Evolutionary conservation across 129 eudicot species (phyloP).

Genomic region (Flaveria linearis): DNA sequence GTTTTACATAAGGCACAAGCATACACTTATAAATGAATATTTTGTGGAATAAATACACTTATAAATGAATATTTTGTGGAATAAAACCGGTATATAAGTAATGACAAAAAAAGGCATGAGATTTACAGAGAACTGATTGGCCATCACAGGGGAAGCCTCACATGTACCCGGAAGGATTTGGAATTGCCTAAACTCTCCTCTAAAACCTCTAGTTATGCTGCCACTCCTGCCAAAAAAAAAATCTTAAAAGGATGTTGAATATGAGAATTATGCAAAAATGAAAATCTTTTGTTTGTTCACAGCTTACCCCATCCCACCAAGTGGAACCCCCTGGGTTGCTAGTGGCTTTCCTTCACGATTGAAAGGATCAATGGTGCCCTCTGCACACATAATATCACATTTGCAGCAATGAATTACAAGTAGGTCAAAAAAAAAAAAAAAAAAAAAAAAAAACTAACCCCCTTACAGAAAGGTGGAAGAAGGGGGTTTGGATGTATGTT

Average conservation of each 20-base stretch:
- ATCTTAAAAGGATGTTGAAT: slow-evolving; percentile 16
- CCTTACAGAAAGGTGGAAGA: too few species aligned
- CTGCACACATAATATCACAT: slow-evolving; percentile 38
- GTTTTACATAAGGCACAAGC: not conserved
- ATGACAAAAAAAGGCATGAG: slow-evolving; percentile 35
- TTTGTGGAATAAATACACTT: not conserved
- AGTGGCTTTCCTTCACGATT: slow-evolving; percentile 74
- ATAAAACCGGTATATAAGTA: slow-evolving; percentile 2
- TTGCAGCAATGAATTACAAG: not conserved
- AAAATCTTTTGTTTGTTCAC: not conserved
- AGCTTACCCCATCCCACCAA: slow-evolving; percentile 94
- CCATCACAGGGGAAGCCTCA: slow-evolving; percentile 96
- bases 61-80: not conserved
- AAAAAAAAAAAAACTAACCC: not conserved
- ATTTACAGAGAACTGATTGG: slow-evolving; percentile 97
- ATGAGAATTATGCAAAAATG: not conserved
- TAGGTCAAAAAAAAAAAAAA: not conserved
- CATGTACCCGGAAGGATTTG: slow-evolving; percentile 94
- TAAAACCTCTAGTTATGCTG: slow-evolving; percentile 94
- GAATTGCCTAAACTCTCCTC: slow-evolving; percentile 92
- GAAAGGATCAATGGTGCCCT: slow-evolving; percentile 96
- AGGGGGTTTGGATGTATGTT: not conserved
- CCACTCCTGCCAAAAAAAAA: slow-evolving; percentile 63
- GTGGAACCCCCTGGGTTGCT: slow-evolving; percentile 83
- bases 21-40: not conserved